phyloP scores from a whole-genome alignment of 2,329 filamentous ascomycete genomes.

The Xylaria arbuscula region DNA sequence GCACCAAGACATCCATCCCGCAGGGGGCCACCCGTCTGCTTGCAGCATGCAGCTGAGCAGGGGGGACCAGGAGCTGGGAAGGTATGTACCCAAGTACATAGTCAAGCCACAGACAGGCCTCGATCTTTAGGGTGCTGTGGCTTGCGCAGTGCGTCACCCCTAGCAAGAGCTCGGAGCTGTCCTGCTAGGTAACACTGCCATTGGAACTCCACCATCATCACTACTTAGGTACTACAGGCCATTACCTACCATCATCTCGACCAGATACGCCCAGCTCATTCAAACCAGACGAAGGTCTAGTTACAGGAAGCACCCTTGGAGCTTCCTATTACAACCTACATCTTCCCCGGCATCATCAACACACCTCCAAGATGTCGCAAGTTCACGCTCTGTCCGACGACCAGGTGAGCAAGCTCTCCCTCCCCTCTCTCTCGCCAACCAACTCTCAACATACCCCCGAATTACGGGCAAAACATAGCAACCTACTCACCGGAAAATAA shows the following conservation, averaged over 20 bases:
- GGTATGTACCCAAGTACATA: neutral
- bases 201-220: slow-evolving; percentile 33
- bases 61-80: neutral
- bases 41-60: slow-evolving; percentile 15
- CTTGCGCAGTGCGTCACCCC: slow-evolving; percentile 40
- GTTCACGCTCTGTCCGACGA: slow-evolving; percentile 96
- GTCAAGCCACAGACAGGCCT: neutral
- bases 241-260: slow-evolving; percentile 13
- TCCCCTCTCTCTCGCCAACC: slow-evolving; percentile 21
- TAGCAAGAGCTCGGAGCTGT: slow-evolving; percentile 28
- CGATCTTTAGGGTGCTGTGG: slow-evolving; percentile 22
- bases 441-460: slow-evolving; percentile 31
- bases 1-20: slow-evolving; percentile 20
- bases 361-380: slow-evolving; percentile 81
- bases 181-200: neutral
- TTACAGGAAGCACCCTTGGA: slow-evolving; percentile 5
- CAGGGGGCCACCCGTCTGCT: slow-evolving; percentile 12
- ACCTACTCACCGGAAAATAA: neutral
- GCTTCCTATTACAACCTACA: slow-evolving; percentile 5
- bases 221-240: slow-evolving; percentile 3
- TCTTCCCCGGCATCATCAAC: slow-evolving; percentile 33
- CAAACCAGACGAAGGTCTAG: neutral
- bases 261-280: slow-evolving; percentile 2
- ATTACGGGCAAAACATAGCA: neutral
- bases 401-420: slow-evolving; percentile 71